A percentile compares a stretch with the other conserved stretches of the same genome.
These are phyloP conservation scores for Cardamine resedifolia DNA, from an alignment of 345 rosid genomes.

Conservation along the genomic window DNA sequence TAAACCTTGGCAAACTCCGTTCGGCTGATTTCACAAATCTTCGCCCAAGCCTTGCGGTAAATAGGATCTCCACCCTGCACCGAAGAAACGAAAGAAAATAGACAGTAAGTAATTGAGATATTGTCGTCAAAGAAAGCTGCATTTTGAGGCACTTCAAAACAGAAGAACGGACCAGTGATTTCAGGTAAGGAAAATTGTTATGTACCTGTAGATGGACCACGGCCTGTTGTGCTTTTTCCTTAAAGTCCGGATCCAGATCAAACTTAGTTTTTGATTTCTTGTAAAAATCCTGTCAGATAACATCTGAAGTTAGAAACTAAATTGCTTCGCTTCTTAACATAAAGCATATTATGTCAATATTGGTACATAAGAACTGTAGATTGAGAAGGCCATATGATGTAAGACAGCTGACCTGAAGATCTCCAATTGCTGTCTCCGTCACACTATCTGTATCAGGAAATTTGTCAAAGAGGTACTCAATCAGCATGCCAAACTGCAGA, in stretches of 20 bases:
- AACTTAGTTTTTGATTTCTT: slow-evolving; percentile 78
- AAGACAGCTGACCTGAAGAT: slow-evolving; percentile 70
- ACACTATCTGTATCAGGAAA: slow-evolving; percentile 67
- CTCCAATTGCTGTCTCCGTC: slow-evolving; percentile 79
- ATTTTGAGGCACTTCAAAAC: neutral
- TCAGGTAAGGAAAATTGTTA: neutral
- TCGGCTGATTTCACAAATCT: slow-evolving; percentile 76
- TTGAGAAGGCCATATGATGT: slow-evolving; percentile 21
- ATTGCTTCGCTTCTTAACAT: slow-evolving; percentile 16
- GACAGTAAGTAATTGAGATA: slow-evolving; percentile 6
- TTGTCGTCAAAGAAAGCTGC: slow-evolving; percentile 12
- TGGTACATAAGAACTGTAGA: slow-evolving; percentile 2
- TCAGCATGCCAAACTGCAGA: slow-evolving; percentile 95
- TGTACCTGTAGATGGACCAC: slow-evolving; percentile 94
- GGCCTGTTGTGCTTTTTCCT: slow-evolving; percentile 88
- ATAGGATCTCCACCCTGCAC: slow-evolving; percentile 76
- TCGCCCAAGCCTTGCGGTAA: slow-evolving; percentile 81
- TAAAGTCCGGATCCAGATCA: slow-evolving; percentile 67
- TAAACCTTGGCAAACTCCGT: slow-evolving; percentile 82
- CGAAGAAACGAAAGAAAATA: neutral
- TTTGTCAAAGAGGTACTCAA: slow-evolving; percentile 83
- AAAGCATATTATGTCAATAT: neutral
- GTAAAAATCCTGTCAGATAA: slow-evolving; percentile 61
- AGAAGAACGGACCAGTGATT: slow-evolving; percentile 1
- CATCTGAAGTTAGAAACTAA: slow-evolving; percentile 31